Base-by-base conservation (phyloP, 768 basidiomycete species). In the Kwoniella bestiolae region DNA sequence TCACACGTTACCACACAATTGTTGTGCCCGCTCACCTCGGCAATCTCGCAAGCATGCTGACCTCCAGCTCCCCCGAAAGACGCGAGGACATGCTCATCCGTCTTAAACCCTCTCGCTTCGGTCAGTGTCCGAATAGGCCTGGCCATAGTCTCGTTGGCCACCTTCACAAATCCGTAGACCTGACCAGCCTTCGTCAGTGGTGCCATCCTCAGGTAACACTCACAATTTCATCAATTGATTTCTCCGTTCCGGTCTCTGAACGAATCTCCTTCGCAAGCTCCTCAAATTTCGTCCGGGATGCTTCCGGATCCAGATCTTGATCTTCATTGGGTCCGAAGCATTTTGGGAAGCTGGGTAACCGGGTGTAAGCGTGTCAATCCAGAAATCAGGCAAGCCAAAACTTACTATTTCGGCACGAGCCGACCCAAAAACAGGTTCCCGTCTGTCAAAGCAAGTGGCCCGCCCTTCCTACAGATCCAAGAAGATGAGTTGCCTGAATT, bases 121-220 rank as follows among this genome's bases (percentile, higher is more conserved):
- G 94, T 97, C 67, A 96, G 64, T 1, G 68, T 65, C 41, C 63
- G 41, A 23, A 65, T 66, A 2, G 94, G 64, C 16, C 68, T n/a
- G 23, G 63, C 58, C 94, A 97, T 97, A 0, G 92, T 94, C 83
- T 97, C 94, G 72, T 96, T 96, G 8, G 94, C 94, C 9, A 95
- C 93, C 75, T 94, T 92, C 82, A 97, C 90, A 81, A 94, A 96
- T 4, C 93, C 94, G 68, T 91, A 90, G 41, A 95, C 88, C 78
- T 95, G 92, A 73, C 94, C 91, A 12, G 12, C n/a, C 14, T 11
- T 25, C 28, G n/a, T 55, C 52, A 55, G 52, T 28, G 16, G 3
- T 14, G 7, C 25, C 14, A 11, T 16, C 6, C 8, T 14, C 9
- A 23, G 8, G 6, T n/a, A 3, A 38, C 8, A 55, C 63, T 38